These are phyloP conservation scores for Arthroderma sp. DNA, from an alignment of 2,329 filamentous ascomycete genomes.

Conservation along the genomic window DNA sequence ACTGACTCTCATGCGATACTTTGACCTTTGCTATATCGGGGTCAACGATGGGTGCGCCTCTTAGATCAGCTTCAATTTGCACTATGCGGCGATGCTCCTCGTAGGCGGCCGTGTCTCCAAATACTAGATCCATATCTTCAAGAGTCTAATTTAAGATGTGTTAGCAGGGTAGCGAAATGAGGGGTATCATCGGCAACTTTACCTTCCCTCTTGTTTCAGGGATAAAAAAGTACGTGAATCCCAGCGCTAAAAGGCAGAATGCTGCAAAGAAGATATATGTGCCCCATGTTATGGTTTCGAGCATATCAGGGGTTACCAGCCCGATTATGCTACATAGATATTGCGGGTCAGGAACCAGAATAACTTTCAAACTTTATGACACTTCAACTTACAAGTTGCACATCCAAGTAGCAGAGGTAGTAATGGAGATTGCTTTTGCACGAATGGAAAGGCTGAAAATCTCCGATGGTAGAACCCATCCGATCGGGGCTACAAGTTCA, in stretches of 20 bases:
- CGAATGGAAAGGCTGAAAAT: slow-evolving; percentile 27
- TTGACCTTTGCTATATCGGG: neutral
- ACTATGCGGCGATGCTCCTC: slow-evolving; percentile 27
- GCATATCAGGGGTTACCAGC: slow-evolving; percentile 26
- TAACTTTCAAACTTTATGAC: neutral
- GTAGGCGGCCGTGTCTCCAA: slow-evolving; percentile 26
- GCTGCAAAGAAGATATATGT: slow-evolving; percentile 30
- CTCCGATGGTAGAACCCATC: slow-evolving; percentile 28
- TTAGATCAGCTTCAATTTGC: slow-evolving; percentile 25
- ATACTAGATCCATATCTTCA: slow-evolving; percentile 43
- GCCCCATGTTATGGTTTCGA: slow-evolving; percentile 23
- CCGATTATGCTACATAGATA: slow-evolving; percentile 20
- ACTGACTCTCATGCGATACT: neutral
- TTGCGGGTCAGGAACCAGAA: neutral
- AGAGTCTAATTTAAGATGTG: slow-evolving; percentile 25
- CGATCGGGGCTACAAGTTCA: slow-evolving; percentile 20
- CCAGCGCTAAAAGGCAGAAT: slow-evolving; percentile 23
- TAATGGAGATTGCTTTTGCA: slow-evolving; percentile 26
- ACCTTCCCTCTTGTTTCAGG: slow-evolving; percentile 26
- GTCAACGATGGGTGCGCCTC: slow-evolving; percentile 13
- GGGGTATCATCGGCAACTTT: neutral
- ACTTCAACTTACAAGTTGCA: slow-evolving; percentile 24
- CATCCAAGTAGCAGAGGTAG: slow-evolving; percentile 27
- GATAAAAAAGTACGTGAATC: slow-evolving; percentile 23
- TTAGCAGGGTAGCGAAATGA: neutral